Evolutionary conservation across 306 rosid species (phyloP).

Genomic region (Lathyrus tuberosus): DNA sequence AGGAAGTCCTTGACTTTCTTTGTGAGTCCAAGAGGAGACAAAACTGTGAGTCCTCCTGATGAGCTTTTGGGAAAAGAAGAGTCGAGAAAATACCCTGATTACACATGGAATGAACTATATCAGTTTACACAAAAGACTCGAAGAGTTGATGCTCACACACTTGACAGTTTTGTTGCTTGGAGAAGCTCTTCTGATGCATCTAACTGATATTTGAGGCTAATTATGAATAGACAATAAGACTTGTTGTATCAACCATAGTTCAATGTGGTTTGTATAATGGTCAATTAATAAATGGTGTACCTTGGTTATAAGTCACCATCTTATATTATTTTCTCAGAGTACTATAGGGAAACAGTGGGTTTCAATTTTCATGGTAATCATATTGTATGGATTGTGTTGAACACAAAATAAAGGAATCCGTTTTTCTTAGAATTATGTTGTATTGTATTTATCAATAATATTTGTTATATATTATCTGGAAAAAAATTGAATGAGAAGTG

Average conservation of each 20-base stretch:
- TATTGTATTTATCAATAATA: not conserved
- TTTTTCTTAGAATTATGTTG: not conserved
- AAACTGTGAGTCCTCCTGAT: conserved; percentile 54
- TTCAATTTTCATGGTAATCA: not conserved
- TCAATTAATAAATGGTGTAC: not conserved
- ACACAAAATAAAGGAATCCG: not conserved
- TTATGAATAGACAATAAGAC: not conserved
- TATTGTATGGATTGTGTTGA: not conserved
- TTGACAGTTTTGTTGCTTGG: conserved; percentile 47
- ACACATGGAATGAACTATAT: conserved; percentile 52
- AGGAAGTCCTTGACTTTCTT: conserved; percentile 53
- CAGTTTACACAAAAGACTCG: conserved; percentile 47
- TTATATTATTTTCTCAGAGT: not conserved
- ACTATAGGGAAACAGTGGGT: not conserved
- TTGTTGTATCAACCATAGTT: not conserved
- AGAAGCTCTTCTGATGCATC: conserved; percentile 34
- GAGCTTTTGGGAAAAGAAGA: conserved; percentile 38
- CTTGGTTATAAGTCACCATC: not conserved
- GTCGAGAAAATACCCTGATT: conserved; percentile 58
- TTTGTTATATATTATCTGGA: not conserved
- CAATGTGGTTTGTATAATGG: not conserved
- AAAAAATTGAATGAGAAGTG: too few relatives aligned
- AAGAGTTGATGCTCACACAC: conserved; percentile 51
- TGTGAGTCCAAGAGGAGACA: conserved; percentile 48
- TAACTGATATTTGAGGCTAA: not conserved